A percentile compares a stretch with the other conserved stretches of the same genome.
These are phyloP conservation scores for Blastocystis sp. DNA, from an alignment of 352 stramenopile genomes.

Conservation along the genomic window DNA sequence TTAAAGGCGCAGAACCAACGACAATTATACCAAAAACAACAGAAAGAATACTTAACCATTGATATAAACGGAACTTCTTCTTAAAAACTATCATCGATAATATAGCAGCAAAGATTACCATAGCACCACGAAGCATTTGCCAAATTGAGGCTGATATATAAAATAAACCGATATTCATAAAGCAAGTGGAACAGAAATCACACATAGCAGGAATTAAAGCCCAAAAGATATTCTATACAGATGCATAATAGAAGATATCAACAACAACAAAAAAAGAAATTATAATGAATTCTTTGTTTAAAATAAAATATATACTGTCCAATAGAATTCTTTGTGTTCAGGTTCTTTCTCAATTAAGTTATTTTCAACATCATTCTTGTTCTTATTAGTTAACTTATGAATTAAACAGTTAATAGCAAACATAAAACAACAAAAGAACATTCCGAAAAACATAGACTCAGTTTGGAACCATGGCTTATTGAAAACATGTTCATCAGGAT, in stretches of 20 bases:
- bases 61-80: slow-evolving; percentile 58
- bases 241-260: no score
- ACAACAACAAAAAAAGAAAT: no score
- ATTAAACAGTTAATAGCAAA: slow-evolving; percentile 34
- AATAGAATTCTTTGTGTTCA: slow-evolving; percentile 37
- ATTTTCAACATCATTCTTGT: slow-evolving; percentile 25
- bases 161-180: slow-evolving; percentile 60
- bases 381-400: slow-evolving; percentile 9
- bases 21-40: slow-evolving; percentile 36
- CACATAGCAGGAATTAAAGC: slow-evolving; percentile 50
- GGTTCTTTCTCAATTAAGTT: slow-evolving; percentile 38
- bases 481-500: slow-evolving; percentile 9
- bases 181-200: slow-evolving; percentile 59
- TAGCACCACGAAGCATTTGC: slow-evolving; percentile 65
- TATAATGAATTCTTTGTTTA: no score
- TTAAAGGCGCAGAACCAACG: slow-evolving; percentile 39
- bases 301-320: slow-evolving; percentile 34
- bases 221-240: no score
- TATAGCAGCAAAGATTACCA: slow-evolving; percentile 68
- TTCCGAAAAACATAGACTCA: slow-evolving; percentile 41
- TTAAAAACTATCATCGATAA: slow-evolving; percentile 60
- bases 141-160: slow-evolving; percentile 66
- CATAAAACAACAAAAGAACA: slow-evolving; percentile 42
- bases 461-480: slow-evolving; percentile 42
- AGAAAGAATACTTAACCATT: slow-evolving; percentile 57